Conservation (phyloP, 1,139 yeast genomes). For the Protomyces pachydermus region DNA sequence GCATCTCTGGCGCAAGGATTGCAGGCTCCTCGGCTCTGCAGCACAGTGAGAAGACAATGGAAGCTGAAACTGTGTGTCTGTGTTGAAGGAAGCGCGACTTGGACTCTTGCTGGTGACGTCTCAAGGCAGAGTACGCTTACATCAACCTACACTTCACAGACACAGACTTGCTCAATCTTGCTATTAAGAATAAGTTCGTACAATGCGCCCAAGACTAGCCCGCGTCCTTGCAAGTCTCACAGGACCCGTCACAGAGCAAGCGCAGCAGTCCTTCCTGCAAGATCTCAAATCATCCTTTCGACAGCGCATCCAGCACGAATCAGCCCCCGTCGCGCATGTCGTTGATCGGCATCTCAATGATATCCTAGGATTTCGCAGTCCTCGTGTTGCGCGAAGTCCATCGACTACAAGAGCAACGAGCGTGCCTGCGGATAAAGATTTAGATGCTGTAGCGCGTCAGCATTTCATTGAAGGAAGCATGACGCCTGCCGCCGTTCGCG, state of each 20-base stretch:
- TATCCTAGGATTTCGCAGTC: neutral
- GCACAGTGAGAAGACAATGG: too few relatives aligned
- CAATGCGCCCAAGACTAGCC: neutral
- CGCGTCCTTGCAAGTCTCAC: slow-evolving; percentile 7
- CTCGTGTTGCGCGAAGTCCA: neutral
- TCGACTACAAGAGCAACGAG: neutral
- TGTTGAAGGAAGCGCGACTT: too few relatives aligned
- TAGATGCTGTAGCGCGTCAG: neutral
- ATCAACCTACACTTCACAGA: too few relatives aligned
- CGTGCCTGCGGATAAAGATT: neutral
- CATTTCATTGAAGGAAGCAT: slow-evolving; percentile 7
- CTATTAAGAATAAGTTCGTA: too few relatives aligned
- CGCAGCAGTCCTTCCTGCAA: slow-evolving; percentile 11
- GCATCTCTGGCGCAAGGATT: too few relatives aligned
- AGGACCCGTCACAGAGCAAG: slow-evolving; percentile 14
- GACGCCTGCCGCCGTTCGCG: neutral
- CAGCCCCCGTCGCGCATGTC: slow-evolving; percentile 6
- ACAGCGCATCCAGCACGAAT: slow-evolving; percentile 10
- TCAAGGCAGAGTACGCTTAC: too few relatives aligned
- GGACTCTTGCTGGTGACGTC: too few relatives aligned
- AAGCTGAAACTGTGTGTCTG: too few relatives aligned
- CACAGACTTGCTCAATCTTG: too few relatives aligned
- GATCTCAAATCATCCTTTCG: slow-evolving; percentile 21
- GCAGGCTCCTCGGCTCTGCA: too few relatives aligned
- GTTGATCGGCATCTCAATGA: slow-evolving; percentile 8